phyloP scores from a whole-genome alignment of 805 yeast genomes.

The Priceomyces medius region DNA sequence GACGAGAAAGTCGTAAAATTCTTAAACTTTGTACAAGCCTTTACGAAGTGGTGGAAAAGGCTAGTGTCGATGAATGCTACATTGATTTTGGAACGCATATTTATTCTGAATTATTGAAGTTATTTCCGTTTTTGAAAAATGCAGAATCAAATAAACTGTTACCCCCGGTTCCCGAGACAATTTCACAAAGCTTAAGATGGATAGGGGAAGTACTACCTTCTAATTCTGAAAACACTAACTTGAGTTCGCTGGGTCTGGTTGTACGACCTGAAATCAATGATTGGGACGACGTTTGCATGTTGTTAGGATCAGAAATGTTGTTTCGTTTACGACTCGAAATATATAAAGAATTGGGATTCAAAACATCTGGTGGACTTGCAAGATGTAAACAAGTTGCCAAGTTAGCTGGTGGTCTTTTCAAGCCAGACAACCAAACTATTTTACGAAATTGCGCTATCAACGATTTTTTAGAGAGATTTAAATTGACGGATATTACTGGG shows the following conservation, averaged over 20 bases:
- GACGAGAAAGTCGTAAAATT: conserved; percentile 82
- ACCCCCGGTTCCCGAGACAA: conserved; percentile 44
- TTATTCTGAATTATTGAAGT: conserved; percentile 37
- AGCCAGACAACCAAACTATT: conserved; percentile 86
- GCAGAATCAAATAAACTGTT: conserved; percentile 25
- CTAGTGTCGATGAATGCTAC: conserved; percentile 93
- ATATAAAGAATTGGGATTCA: conserved; percentile 60
- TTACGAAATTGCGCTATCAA: conserved; percentile 49
- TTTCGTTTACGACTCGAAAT: conserved; percentile 54
- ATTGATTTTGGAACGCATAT: conserved; percentile 76
- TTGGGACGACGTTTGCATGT: conserved; percentile 80
- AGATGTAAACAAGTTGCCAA: conserved; percentile 78
- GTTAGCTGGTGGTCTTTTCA: conserved; percentile 78
- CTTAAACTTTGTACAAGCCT: conserved; percentile 58
- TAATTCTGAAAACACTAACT: background rate
- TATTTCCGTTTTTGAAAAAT: conserved; percentile 47
- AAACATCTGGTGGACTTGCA: conserved; percentile 87
- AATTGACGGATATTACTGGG: conserved; percentile 78
- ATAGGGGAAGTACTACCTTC: conserved; percentile 20
- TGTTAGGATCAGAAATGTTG: conserved; percentile 65
- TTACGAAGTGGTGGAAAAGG: conserved; percentile 81
- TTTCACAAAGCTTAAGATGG: conserved; percentile 35
- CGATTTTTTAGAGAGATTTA: conserved; percentile 58
- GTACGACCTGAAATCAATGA: conserved; percentile 16
- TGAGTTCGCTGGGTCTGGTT: background rate